These are phyloP conservation scores for Vaccinium corymbosum DNA, from an alignment of 148 eudicot species.

Conservation along the genomic window DNA sequence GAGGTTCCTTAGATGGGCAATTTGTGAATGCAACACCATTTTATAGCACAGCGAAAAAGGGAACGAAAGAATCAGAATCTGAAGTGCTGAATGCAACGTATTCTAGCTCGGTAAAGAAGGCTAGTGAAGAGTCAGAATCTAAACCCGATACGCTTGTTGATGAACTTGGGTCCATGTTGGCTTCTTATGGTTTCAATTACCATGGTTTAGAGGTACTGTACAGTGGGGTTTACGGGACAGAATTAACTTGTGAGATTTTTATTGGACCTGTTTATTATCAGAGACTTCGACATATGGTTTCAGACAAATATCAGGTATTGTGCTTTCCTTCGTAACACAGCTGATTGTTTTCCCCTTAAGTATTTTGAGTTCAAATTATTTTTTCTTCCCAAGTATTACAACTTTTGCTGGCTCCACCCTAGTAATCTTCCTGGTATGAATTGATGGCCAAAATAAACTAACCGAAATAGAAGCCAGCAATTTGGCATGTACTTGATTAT, in stretches of 20 bases:
- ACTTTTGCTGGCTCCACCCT: neutral
- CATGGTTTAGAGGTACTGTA: constrained; percentile 75
- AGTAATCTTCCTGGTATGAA: neutral
- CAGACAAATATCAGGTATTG: constrained; percentile 89
- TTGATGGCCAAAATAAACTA: neutral
- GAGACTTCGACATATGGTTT: constrained; percentile 91
- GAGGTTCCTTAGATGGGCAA: constrained; percentile 72
- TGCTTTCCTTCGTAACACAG: neutral
- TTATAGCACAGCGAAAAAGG: constrained; percentile 39
- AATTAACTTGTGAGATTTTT: constrained; percentile 80
- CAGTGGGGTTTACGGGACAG: constrained; percentile 89
- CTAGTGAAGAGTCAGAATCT: constrained; percentile 30
- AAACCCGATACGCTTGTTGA: constrained; percentile 56
- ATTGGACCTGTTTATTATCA: constrained; percentile 98
- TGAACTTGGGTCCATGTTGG: constrained; percentile 71
- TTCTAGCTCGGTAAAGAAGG: constrained; percentile 37
- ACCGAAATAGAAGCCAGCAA: neutral
- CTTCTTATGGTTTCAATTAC: constrained; percentile 63
- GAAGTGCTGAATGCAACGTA: constrained; percentile 18
- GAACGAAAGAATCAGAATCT: constrained; percentile 30
- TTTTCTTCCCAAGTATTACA: neutral
- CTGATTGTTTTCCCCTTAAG: neutral
- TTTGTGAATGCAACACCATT: constrained; percentile 90
- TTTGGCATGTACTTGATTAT: neutral
- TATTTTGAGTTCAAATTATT: neutral